Evolutionary conservation across 257 asterid genomes (phyloP), one percentile per base, ranked within the genome.

Genomic region (Leonotis leonurus): DNA sequence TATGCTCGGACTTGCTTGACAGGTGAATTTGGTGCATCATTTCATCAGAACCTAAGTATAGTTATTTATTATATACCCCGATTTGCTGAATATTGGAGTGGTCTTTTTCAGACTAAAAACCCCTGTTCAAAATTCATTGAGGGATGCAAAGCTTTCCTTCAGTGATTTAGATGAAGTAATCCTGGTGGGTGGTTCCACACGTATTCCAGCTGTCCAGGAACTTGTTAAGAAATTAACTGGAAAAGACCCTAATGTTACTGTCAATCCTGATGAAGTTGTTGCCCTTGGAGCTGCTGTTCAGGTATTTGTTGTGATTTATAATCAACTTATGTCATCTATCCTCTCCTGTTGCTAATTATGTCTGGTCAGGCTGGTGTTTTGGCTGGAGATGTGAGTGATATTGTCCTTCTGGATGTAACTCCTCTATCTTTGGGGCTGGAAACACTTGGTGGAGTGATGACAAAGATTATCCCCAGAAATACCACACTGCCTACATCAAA

Each of bases 241-340:
- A 58, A 92, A 89, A 79, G 98, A 89, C 71, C 98, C 98, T 48
- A 92, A 92, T 68, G 98, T 92, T 24, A 82, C 97, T 4, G 98
- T 92, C 48, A 92, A 92, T 67, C 98, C 98, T 7, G 98, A 92
- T 74, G 98, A 92, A 80, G 98, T 92, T 27, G 98, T 92, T 73
- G 98, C 98, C 60, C 97, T 92, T 59, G 98, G 98, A 68, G 98
- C 98, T 64, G 98, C 98, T 16, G 98, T 92, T 68, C 98, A 92
- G 97, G 98, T 85, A 60, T n/a, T 51, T 70, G 10, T 8, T n/a
- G n/a, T 11, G 21, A 25, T 49, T 8, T 49, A n/a, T 48, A 24
- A 32, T 33, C 54, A 40, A 32, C 20, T 45, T 51, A 32, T 17
- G 35, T 13, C n/a, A n/a, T n/a, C n/a, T n/a, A n/a, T n/a, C n/a